Conservation (phyloP, 768 basidiomycete genomes). For the Tephrocybe sp. region DNA sequence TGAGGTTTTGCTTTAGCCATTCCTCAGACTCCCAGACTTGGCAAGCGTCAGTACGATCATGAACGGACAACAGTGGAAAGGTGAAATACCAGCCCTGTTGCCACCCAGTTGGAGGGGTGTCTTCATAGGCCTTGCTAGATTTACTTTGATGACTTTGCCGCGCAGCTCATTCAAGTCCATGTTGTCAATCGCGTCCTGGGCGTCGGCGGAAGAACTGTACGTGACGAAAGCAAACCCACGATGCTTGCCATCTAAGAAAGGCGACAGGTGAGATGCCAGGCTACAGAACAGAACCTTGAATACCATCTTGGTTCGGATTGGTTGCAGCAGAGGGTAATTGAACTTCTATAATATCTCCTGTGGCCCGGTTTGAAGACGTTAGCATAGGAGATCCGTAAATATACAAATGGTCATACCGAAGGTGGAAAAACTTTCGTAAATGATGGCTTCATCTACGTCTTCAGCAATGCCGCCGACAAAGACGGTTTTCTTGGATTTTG, state of each 20-base stretch:
- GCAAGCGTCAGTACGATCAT: not conserved
- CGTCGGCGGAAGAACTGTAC: slow-evolving; percentile 76
- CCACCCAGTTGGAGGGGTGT: slow-evolving; percentile 61
- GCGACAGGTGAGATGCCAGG: slow-evolving; percentile 5
- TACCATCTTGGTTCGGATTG: slow-evolving; percentile 67
- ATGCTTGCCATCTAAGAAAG: slow-evolving; percentile 63
- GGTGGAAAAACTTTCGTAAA: slow-evolving; percentile 80
- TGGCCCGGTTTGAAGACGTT: slow-evolving; percentile 12
- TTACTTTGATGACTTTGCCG: slow-evolving; percentile 78
- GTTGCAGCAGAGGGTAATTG: slow-evolving; percentile 80
- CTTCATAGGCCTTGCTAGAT: slow-evolving; percentile 83
- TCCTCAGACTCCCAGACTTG: slow-evolving; percentile 98
- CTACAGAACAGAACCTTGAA: slow-evolving; percentile 10
- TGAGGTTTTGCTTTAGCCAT: slow-evolving; percentile 82
- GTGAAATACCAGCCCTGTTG: slow-evolving; percentile 72
- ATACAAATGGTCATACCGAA: slow-evolving; percentile 63
- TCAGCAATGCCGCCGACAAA: slow-evolving; percentile 84
- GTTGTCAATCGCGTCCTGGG: slow-evolving; percentile 97
- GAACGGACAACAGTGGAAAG: not conserved
- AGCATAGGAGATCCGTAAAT: not conserved
- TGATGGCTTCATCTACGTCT: slow-evolving; percentile 74
- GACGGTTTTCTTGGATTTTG: slow-evolving; percentile 82
- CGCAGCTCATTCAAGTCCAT: slow-evolving; percentile 93
- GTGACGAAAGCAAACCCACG: slow-evolving; percentile 95
- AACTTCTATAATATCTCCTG: slow-evolving; percentile 92